A percentile compares a stretch with the other conserved stretches of the same genome.
These are phyloP conservation scores for Saccharata proteae DNA, from an alignment of 2,329 filamentous ascomycete species.

Conservation along the genomic window DNA sequence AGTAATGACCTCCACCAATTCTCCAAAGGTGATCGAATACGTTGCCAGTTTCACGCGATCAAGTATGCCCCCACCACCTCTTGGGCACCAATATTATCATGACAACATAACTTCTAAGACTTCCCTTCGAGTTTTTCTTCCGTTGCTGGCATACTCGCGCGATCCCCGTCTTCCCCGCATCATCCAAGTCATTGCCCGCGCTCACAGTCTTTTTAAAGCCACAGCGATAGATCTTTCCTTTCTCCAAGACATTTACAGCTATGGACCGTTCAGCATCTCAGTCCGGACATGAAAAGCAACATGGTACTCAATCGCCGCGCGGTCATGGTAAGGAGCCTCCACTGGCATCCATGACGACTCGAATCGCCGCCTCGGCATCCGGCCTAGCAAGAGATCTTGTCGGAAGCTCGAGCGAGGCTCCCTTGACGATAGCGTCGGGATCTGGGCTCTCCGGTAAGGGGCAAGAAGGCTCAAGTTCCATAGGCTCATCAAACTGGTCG, in stretches of 20 bases:
- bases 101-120: conserved; percentile 3
- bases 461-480: conserved; percentile 5
- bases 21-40: no score
- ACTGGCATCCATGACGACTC: conserved; percentile 10
- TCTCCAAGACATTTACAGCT: no score
- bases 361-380: conserved; percentile 11
- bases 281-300: not conserved
- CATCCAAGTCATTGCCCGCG: conserved; percentile 2
- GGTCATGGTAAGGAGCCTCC: conserved; percentile 9
- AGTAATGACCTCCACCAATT: no score
- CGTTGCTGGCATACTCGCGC: not conserved
- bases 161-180: conserved; percentile 7
- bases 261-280: conserved; percentile 8
- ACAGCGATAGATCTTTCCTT: conserved; percentile 1
- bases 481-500: conserved; percentile 6
- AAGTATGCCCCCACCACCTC: conserved; percentile 1
- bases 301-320: conserved; percentile 2
- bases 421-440: conserved; percentile 4
- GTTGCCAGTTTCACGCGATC: no score
- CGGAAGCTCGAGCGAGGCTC: conserved; percentile 9
- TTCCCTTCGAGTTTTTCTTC: conserved; percentile 1
- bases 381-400: conserved; percentile 10
- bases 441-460: conserved; percentile 9
- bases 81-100: not conserved
- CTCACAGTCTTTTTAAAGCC: conserved; percentile 1